These are phyloP conservation scores for Neopestalotiopsis sp. DNA, from an alignment of 2,329 filamentous ascomycete species.

Conservation along the genomic window DNA sequence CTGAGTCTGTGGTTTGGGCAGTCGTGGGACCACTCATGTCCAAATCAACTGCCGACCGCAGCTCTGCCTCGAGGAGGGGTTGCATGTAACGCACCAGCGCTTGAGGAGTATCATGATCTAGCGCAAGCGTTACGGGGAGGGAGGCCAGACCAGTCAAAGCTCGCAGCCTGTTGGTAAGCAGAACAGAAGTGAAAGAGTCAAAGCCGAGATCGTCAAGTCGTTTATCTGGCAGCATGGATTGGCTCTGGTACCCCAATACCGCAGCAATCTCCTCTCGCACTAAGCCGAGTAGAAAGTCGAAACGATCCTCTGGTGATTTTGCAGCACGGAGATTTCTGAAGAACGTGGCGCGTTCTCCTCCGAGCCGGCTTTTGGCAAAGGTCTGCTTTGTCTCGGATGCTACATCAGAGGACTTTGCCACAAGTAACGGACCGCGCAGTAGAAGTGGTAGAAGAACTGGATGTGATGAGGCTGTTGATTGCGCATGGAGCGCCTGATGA, in stretches of 20 bases:
- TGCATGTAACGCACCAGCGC: constrained; percentile 11
- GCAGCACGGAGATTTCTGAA: neutral
- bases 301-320: neutral
- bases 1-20: neutral
- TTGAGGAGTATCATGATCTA: constrained; percentile 16
- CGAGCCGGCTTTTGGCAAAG: neutral
- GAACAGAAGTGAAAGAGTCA: constrained; percentile 14
- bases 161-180: constrained; percentile 1
- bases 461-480: neutral
- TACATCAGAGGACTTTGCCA: neutral
- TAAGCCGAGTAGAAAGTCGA: neutral
- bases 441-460: constrained; percentile 4
- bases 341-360: neutral
- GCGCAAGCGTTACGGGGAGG: constrained; percentile 16
- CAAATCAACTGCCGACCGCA: neutral
- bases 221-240: constrained; percentile 6
- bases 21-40: neutral
- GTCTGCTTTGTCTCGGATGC: neutral
- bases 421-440: constrained; percentile 6
- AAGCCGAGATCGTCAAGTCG: constrained; percentile 7
- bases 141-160: neutral
- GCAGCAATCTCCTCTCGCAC: constrained; percentile 10
- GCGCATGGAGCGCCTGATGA: neutral
- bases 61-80: neutral
- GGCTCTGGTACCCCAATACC: constrained; percentile 1